These are phyloP conservation scores for Coemansia sp. DNA, from an alignment of 192 early-diverging fungal genomes.

Conservation along the genomic window DNA sequence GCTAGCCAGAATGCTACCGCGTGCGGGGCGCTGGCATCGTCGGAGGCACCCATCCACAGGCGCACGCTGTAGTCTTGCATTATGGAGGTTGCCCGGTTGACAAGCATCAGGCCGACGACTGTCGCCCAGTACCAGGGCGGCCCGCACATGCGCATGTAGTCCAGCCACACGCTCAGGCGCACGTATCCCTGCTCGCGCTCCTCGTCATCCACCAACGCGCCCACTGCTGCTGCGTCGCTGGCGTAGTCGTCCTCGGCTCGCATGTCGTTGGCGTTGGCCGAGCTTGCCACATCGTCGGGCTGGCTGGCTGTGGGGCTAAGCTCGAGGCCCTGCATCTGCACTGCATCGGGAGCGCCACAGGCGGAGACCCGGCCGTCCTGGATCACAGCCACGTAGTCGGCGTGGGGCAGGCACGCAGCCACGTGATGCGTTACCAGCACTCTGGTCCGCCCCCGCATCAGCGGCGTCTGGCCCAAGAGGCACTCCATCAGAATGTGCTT, in stretches of 20 bases:
- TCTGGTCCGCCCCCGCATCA: conserved; percentile 75
- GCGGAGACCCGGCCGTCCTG: conserved; percentile 59
- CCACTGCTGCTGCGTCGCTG: conserved; percentile 21
- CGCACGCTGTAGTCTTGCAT: conserved; percentile 67
- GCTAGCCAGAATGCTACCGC: conserved; percentile 58
- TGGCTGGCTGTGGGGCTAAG: background rate
- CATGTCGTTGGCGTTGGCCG: conserved; percentile 16
- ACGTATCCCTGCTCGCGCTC: conserved; percentile 81
- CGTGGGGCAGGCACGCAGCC: conserved; percentile 60
- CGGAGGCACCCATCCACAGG: conserved; percentile 52
- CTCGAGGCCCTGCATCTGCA: conserved; percentile 13
- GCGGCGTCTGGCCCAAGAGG: conserved; percentile 59
- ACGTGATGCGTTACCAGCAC: conserved; percentile 93
- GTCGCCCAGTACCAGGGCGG: conserved; percentile 60
- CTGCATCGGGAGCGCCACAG: conserved; percentile 54
- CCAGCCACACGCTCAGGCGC: conserved; percentile 67
- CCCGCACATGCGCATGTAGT: conserved; percentile 73
- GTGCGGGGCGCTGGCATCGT: background rate
- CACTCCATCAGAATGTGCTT: conserved; percentile 78
- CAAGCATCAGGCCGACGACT: conserved; percentile 16
- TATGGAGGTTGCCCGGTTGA: conserved; percentile 53
- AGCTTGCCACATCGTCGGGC: background rate
- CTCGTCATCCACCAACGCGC: conserved; percentile 80
- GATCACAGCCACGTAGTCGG: conserved; percentile 59
- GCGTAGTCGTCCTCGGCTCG: conserved; percentile 37